These are phyloP conservation scores for Acer yangbiense DNA, from an alignment of 345 rosid species.

Conservation along the genomic window DNA sequence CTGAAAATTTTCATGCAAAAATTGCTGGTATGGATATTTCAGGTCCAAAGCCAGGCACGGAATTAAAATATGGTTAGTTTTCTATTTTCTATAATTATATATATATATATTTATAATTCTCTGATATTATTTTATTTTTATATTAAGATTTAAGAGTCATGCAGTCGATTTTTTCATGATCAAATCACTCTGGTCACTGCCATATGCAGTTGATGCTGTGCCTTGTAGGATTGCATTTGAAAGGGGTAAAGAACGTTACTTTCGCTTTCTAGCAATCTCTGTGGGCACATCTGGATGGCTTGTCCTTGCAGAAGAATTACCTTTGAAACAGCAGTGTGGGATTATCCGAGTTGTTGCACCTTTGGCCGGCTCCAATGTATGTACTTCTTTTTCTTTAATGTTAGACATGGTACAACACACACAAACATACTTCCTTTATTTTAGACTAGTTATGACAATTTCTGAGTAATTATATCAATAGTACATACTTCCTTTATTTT, in stretches of 20 bases:
- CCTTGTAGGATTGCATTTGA: constrained; percentile 95
- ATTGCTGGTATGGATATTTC: constrained; percentile 65
- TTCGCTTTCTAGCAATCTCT: constrained; percentile 70
- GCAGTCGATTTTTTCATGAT: constrained; percentile 13
- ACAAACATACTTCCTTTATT: neutral
- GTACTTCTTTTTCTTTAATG: constrained; percentile 21
- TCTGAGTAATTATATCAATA: neutral
- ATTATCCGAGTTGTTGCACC: constrained; percentile 81
- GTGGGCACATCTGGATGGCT: constrained; percentile 83
- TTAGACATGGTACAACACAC: constrained; percentile 9
- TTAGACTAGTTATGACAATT: neutral
- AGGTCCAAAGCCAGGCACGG: constrained; percentile 82
- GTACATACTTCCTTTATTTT: neutral
- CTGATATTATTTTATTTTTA: neutral
- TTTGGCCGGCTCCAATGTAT: constrained; percentile 83
- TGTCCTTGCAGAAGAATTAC: constrained; percentile 75
- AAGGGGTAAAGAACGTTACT: constrained; percentile 87
- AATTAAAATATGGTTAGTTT: constrained; percentile 71
- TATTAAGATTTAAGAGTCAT: neutral
- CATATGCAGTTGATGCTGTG: constrained; percentile 79
- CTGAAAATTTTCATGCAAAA: constrained; percentile 65
- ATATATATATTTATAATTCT: neutral
- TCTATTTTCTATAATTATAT: neutral
- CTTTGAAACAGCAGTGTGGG: constrained; percentile 62
- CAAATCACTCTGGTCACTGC: constrained; percentile 27